These are phyloP conservation scores for Ceratonia siliqua DNA, from an alignment of 306 rosid species.

Conservation along the genomic window DNA sequence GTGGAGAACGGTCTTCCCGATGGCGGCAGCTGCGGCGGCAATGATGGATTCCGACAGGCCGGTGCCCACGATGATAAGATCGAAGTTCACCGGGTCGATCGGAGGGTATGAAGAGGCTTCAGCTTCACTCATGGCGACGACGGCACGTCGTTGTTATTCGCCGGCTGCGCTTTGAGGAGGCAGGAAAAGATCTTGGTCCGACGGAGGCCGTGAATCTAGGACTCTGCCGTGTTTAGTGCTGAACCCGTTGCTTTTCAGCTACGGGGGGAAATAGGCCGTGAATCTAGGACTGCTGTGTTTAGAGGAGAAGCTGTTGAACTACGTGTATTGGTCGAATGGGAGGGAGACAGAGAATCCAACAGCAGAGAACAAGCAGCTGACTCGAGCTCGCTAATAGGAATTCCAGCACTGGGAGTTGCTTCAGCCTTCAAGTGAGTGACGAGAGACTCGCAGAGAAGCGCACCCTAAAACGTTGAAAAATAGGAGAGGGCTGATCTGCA, in stretches of 20 bases:
- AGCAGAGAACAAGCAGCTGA: too few relatives aligned
- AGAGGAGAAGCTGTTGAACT: too few relatives aligned
- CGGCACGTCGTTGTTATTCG: conserved; percentile 32
- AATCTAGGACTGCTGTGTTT: too few relatives aligned
- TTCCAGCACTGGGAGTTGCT: too few relatives aligned
- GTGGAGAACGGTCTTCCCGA: conserved; percentile 78
- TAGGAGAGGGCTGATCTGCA: too few relatives aligned
- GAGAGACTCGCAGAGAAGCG: too few relatives aligned
- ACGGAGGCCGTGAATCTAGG: not conserved
- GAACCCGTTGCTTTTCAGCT: not conserved
- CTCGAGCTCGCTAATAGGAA: too few relatives aligned
- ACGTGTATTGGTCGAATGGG: too few relatives aligned
- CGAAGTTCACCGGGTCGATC: conserved; percentile 72
- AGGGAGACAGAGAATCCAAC: too few relatives aligned
- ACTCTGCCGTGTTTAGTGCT: not conserved
- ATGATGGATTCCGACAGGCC: conserved; percentile 64
- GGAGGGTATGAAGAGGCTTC: conserved; percentile 49
- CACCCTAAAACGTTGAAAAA: too few relatives aligned
- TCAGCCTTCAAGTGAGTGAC: too few relatives aligned
- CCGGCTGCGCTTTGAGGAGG: conserved; percentile 24
- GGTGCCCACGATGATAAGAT: conserved; percentile 79
- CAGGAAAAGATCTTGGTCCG: not conserved
- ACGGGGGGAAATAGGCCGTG: too few relatives aligned
- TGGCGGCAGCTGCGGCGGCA: conserved; percentile 75
- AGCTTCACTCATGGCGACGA: conserved; percentile 50